Base-by-base conservation (phyloP, 306 rosid genomes). In the Cucumis cinereus region DNA sequence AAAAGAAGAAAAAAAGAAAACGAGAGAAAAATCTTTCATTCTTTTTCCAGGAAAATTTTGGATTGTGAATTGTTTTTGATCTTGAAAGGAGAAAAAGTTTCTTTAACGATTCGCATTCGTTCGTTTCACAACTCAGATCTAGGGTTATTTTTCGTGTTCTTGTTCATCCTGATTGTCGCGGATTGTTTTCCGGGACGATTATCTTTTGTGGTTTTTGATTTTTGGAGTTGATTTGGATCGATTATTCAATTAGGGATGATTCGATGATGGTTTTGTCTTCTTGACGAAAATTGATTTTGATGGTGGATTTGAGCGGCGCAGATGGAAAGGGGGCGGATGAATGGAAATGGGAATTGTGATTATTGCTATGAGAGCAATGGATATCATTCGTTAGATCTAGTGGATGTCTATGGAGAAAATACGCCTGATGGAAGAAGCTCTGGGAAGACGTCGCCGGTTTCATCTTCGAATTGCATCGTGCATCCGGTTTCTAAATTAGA, bases 401-500 rank as follows among this genome's bases (percentile, higher is more conserved):
- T 52, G 2, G 38, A 41, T 19, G 64, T 35, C 23, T 35, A 61
- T 36, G 77, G 73, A 60, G 82, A 75, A 13, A 78, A 26, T 2
- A 70, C 80, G 41, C 83, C 54, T 14, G 53, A 64, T 50, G 64
- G 80, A 76, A 59, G 56, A 59, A 43, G 71, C 79, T 26, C 71
- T 8, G 79, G 74, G 49, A 77, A 50, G 15, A 35, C 33, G 16
- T 70, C 74, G 73, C 81, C 54, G 49, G 23, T 54, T 76, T 49
- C 36, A 68, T 60, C 87, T 20, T 19, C 80, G 19, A 85, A 84
- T 3, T 86, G 82, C 75, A 91, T 89, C 58, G 82, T 89, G 55
- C 98, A 93, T 72, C 80, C 67, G 45, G 90, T 93, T 30, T 84
- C 97, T 60, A 93, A 93, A 78, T 83, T 87, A 10, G 98, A 93